A percentile compares a stretch with the other conserved stretches of the same genome.
phyloP scores from a whole-genome alignment of 1,139 yeast species.

The Blastobotrys capitulatus region DNA sequence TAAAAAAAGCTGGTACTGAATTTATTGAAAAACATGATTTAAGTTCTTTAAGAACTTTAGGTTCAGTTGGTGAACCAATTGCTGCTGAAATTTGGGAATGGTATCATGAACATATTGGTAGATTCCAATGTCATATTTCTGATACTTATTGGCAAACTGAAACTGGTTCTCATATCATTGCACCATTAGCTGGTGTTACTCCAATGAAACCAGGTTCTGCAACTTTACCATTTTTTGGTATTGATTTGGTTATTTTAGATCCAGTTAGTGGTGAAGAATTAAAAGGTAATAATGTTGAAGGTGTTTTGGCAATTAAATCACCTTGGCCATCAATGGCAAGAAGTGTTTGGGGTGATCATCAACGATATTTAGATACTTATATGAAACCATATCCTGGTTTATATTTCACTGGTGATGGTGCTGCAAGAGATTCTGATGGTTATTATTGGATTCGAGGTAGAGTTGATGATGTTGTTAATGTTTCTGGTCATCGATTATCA shows the following conservation, averaged over 20 bases:
- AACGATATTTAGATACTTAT: slow-evolving; percentile 87
- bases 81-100: slow-evolving; percentile 99
- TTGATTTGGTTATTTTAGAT: slow-evolving; percentile 83
- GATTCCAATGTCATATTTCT: slow-evolving; percentile 74
- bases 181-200: slow-evolving; percentile 90
- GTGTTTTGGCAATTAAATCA: slow-evolving; percentile 82
- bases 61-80: slow-evolving; percentile 98
- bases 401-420: slow-evolving; percentile 99
- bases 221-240: slow-evolving; percentile 93
- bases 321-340: slow-evolving; percentile 99
- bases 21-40: slow-evolving; percentile 83
- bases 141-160: slow-evolving; percentile 99
- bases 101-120: slow-evolving; percentile 91
- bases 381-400: slow-evolving; percentile 93
- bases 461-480: slow-evolving; percentile 97
- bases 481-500: slow-evolving; percentile 93
- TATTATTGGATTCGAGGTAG: slow-evolving; percentile 98
- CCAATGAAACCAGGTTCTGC: slow-evolving; percentile 99
- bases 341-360: slow-evolving; percentile 88
- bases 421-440: slow-evolving; percentile 95
- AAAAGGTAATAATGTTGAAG: slow-evolving; percentile 88
- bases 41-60: slow-evolving; percentile 86
- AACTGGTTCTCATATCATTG: slow-evolving; percentile 92
- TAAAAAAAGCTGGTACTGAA: slow-evolving; percentile 93
- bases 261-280: slow-evolving; percentile 85